phyloP scores from a whole-genome alignment of 129 eudicot genomes.

The Deinandra increscens region DNA sequence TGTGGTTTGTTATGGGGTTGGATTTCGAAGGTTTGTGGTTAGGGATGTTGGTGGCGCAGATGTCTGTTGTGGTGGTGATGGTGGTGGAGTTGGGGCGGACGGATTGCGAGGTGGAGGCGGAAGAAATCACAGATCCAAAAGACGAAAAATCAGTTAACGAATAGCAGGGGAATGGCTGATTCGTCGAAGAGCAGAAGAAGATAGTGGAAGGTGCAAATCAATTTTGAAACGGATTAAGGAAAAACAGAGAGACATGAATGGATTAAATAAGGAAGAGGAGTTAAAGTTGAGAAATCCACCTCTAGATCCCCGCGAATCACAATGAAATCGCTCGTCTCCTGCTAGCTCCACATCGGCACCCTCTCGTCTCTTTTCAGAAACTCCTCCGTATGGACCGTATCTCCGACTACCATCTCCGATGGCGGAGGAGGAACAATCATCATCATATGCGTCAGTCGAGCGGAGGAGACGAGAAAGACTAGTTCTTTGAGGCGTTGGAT shows the following conservation, averaged over 20 bases:
- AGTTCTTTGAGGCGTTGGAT: constrained; percentile 56
- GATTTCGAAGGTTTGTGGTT: constrained; percentile 82
- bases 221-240: too few relatives aligned
- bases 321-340: constrained; percentile 67
- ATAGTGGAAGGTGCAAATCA: too few relatives aligned
- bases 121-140: too few relatives aligned
- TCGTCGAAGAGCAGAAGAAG: too few relatives aligned
- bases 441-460: constrained; percentile 36
- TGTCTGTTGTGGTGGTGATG: constrained; percentile 68
- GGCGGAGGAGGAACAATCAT: constrained; percentile 24
- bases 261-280: too few relatives aligned
- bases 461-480: constrained; percentile 59
- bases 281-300: constrained; percentile 44
- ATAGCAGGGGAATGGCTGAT: too few relatives aligned
- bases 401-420: constrained; percentile 23
- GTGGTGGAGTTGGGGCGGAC: constrained; percentile 58
- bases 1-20: constrained; percentile 47
- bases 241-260: too few relatives aligned
- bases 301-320: constrained; percentile 63
- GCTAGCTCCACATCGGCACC: constrained; percentile 62
- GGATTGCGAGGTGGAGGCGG: constrained; percentile 64
- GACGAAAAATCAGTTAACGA: too few relatives aligned
- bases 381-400: constrained; percentile 37
- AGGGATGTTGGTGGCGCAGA: constrained; percentile 78
- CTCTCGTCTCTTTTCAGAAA: constrained; percentile 50